Evolutionary conservation across 495 filamentous ascomycete genomes (phyloP), one percentile per base, ranked within the genome.

Genomic region (Penicillium argentinense): DNA sequence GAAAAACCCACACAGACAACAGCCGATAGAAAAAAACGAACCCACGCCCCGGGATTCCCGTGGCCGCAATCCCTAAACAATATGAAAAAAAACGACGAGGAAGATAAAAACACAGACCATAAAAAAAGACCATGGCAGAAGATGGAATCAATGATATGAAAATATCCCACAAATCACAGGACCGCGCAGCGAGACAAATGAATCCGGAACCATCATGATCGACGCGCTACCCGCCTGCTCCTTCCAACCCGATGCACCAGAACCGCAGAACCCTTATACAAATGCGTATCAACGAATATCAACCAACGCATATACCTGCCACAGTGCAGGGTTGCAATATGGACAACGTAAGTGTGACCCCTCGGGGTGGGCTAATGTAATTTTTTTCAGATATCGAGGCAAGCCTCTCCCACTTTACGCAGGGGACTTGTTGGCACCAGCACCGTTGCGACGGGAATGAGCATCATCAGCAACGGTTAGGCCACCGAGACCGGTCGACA

Each of bases 391-490:
- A 11, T 57, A 60, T 37, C 42, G 39, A 51, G 29, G n/a, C n/a
- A n/a, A 58, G 38, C 41, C 45, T 33, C 30, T 42, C 36, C n/a
- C 27, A 16, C 18, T 57, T 71, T 74, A 76, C 3, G 70, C 74
- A 32, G 72, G 72, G 13, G 74, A 76, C 59, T 76, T 77, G 68
- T 65, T 74, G 42, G 71, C 60, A 45, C 65, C 67, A 27, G 68
- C 66, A 30, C 88, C 88, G 56, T 95, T 93, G 54, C 90, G 86
- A 44, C 89, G 82, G 56, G 82, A 80, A 57, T 89, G 88, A 26
- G 63, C 53, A 57, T 91, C 85, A 55, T 91, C 88, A 53, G 83
- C 84, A 62, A 96, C 87, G 9, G 86, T 86, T 44, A 97, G 71
- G 28, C 85, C 81, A 37, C 88, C 85, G 12, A 97, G 81, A 5